phyloP scores from a whole-genome alignment of 2,329 filamentous ascomycete genomes.

The Byssoonygena ceratinophila region DNA sequence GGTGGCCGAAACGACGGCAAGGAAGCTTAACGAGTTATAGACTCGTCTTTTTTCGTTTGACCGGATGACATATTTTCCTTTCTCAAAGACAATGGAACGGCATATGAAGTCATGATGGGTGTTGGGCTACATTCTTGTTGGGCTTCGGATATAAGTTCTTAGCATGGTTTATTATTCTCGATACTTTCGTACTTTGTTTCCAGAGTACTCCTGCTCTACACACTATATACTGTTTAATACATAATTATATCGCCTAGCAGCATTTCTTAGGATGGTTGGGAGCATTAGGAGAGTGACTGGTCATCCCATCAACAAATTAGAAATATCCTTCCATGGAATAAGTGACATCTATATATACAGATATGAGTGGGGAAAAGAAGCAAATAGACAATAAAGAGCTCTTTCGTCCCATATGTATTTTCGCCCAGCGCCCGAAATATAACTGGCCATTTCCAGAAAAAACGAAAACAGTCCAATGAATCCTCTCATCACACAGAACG shows the following conservation, averaged over 20 bases:
- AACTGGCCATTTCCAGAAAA: slow-evolving; percentile 6
- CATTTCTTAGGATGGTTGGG: too few species aligned
- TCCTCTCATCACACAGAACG: slow-evolving; percentile 7
- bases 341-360: background rate
- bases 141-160: too few species aligned
- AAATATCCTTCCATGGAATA: too few species aligned
- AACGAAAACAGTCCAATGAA: slow-evolving; percentile 9
- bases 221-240: too few species aligned
- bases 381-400: background rate
- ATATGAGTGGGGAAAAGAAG: slow-evolving; percentile 3
- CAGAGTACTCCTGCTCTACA: too few species aligned
- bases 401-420: background rate
- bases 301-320: too few species aligned
- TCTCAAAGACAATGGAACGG: background rate
- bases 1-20: slow-evolving; percentile 30
- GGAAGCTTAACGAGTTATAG: slow-evolving; percentile 14
- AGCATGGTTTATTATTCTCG: too few species aligned
- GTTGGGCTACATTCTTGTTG: too few species aligned
- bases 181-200: too few species aligned
- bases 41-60: background rate
- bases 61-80: background rate
- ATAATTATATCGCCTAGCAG: too few species aligned
- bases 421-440: background rate
- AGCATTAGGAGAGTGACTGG: too few species aligned
- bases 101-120: background rate